Base-by-base conservation (phyloP, 1,139 yeast genomes). In the Debaryomyces sp. region DNA sequence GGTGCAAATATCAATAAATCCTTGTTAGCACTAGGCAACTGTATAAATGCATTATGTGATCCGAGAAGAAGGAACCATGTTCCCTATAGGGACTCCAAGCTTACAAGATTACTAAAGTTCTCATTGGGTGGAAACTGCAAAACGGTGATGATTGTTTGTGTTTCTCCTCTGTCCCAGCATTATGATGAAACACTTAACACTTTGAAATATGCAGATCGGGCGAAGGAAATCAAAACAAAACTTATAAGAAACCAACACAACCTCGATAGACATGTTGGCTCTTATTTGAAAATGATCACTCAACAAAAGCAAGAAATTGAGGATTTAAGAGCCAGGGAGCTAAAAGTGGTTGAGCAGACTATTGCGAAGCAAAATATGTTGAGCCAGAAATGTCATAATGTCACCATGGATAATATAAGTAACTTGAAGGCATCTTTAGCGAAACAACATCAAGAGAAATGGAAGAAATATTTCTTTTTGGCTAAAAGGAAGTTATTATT, bases 111-210 rank as follows among this genome's bases (percentile, higher is more conserved):
- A 45, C 77, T 92, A 48, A 90, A 91, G 61, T 90, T 89, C 62
- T 90, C 97, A 0, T 73, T 92, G n/a, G 97, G 97, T 4, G 97
- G 97, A 0, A 89, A 90, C 62, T 91, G 97, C 68, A 87, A 89
- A 65, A 92, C 98, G 0, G 94, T 90, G 5, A 92, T 92, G 97
- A 89, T 92, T 57, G 97, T 91, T 1, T 92, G 97, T 67, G 81
- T 92, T 3, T 87, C 96, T 3, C 97, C 97, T 0, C 87, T 91
- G 53, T 81, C 89, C 30, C 78, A 77, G 36, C 97, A 92, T 64
- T 90, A 89, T 63, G 97, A 92, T 62, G 98, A 92, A 61, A 91
- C 97, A 0, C 74, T 89, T 48, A 92, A 91, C 64, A 89, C 97
- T 0, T 76, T 92, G 50, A 89, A 89, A 63, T 92, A 91, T 64